Conservation (phyloP, 306 rosid genomes). For the Quercus dentata region DNA sequence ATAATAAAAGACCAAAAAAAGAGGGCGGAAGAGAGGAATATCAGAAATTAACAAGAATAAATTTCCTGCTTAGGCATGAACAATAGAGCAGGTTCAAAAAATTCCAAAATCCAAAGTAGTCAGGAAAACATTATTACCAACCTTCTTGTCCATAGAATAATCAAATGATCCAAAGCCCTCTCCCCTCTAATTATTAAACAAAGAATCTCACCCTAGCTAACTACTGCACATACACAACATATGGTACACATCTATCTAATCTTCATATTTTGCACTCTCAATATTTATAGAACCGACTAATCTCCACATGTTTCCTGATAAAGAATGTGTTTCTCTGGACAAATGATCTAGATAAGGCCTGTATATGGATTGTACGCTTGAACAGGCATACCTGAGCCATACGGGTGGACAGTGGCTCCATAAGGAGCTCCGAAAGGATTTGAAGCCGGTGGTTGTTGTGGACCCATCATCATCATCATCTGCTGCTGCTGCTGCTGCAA, state of each 20-base stretch:
- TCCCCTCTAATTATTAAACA: conserved; percentile 57
- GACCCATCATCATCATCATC: conserved; percentile 81
- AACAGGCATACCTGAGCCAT: conserved; percentile 87
- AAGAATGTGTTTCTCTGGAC: conserved; percentile 17
- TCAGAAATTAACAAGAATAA: conserved; percentile 16
- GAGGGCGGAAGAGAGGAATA: conserved; percentile 7
- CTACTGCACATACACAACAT: conserved; percentile 67
- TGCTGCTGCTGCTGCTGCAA: conserved; percentile 74
- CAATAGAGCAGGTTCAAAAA: conserved; percentile 43
- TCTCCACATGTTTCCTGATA: conserved; percentile 15
- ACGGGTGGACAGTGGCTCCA: conserved; percentile 64
- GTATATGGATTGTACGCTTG: conserved; percentile 85
- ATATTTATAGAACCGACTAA: conserved; percentile 23
- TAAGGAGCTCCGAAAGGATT: conserved; percentile 89
- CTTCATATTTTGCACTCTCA: conserved; percentile 26
- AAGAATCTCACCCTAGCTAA: conserved; percentile 91
- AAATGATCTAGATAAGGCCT: conserved; percentile 58
- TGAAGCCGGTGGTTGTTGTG: conserved; percentile 48
- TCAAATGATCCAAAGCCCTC: conserved; percentile 55
- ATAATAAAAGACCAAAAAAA: not conserved
- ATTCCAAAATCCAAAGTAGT: conserved; percentile 28
- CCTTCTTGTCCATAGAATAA: conserved; percentile 51
- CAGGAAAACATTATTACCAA: conserved; percentile 47
- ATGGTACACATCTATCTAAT: conserved; percentile 65
- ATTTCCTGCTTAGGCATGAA: conserved; percentile 39